Conservation (phyloP, 352 stramenopile species). For the Globisporangium iwayamae region DNA sequence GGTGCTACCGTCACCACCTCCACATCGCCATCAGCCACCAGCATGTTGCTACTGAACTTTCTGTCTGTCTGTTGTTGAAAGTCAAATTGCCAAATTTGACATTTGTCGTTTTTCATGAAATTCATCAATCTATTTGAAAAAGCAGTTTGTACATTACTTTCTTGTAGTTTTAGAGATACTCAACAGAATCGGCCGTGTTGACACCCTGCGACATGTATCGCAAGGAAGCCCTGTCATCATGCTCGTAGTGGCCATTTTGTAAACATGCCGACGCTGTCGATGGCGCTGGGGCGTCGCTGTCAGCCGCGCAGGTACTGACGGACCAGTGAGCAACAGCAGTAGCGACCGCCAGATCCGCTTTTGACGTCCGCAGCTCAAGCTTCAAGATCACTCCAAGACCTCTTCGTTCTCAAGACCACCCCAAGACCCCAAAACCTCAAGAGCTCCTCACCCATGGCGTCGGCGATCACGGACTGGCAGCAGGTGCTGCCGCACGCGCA, state of each 20-base stretch:
- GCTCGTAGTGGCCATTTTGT: background rate
- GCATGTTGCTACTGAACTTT: background rate
- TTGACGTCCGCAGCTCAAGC: background rate
- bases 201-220: constrained; percentile 1
- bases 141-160: too few relatives aligned
- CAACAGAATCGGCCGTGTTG: background rate
- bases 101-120: background rate
- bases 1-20: background rate
- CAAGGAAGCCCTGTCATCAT: constrained; percentile 1
- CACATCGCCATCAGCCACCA: background rate
- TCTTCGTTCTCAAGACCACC: background rate
- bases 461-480: constrained; percentile 30
- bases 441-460: constrained; percentile 1
- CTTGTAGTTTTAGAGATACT: too few relatives aligned
- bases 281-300: background rate
- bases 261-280: background rate
- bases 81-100: background rate
- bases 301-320: background rate
- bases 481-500: constrained; percentile 27
- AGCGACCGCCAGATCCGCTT: constrained; percentile 2
- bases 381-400: background rate
- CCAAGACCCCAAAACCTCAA: background rate
- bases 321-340: constrained; percentile 3
- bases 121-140: too few relatives aligned
- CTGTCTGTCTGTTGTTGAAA: background rate